These are phyloP conservation scores for Coemansia sp. DNA, from an alignment of 192 early-diverging fungal species.

Conservation along the genomic window DNA sequence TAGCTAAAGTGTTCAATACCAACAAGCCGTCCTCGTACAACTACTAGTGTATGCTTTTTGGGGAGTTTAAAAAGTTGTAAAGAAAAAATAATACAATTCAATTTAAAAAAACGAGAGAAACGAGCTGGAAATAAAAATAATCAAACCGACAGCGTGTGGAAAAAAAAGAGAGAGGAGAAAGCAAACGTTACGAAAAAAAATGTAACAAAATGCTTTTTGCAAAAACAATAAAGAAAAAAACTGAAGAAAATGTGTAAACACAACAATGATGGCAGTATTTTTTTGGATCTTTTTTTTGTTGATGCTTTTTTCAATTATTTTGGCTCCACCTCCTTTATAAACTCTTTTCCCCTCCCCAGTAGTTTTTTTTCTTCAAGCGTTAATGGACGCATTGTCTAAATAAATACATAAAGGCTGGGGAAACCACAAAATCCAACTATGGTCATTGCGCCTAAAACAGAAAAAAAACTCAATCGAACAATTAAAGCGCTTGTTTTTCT, in stretches of 20 bases:
- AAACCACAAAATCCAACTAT: neutral
- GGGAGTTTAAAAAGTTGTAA: neutral
- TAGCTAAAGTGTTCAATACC: no score
- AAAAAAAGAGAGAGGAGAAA: neutral
- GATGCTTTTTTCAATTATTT: neutral
- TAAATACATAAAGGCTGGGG: neutral
- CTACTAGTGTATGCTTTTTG: neutral
- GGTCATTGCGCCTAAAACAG: no score
- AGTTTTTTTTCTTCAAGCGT: no score
- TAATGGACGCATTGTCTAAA: no score
- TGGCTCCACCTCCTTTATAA: neutral
- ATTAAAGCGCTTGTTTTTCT: no score
- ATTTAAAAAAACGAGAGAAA: neutral
- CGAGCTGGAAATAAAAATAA: neutral
- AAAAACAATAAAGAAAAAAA: conserved; percentile 1
- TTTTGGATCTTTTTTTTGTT: conserved; percentile 1
- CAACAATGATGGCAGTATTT: neutral
- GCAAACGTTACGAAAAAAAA: neutral
- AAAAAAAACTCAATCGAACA: no score
- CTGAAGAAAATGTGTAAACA: neutral
- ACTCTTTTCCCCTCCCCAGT: no score
- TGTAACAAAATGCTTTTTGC: neutral
- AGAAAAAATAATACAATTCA: neutral
- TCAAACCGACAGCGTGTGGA: neutral
- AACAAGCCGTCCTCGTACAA: no score